phyloP scores from a whole-genome alignment of 116 monocot genomes.

The Thalassia testudinum region DNA sequence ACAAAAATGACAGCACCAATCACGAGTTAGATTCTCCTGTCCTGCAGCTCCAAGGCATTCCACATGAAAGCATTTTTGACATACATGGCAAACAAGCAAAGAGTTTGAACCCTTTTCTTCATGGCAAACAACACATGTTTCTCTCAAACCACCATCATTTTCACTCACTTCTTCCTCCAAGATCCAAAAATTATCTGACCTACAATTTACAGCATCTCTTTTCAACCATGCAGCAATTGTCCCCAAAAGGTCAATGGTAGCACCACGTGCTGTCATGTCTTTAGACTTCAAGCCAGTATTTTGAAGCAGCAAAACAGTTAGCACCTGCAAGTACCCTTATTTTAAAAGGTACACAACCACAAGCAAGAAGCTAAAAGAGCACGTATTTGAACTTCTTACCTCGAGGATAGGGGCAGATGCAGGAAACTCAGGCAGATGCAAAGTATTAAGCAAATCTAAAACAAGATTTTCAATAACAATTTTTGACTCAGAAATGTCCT shows the following conservation, averaged over 20 bases:
- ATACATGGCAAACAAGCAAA: conserved; percentile 38
- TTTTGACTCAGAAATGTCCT: conserved; percentile 78
- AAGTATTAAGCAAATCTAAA: conserved; percentile 70
- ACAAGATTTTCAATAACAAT: conserved; percentile 84
- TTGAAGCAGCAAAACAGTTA: conserved; percentile 86
- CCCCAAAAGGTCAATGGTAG: conserved; percentile 92
- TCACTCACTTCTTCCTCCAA: conserved; percentile 30
- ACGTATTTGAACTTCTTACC: conserved; percentile 23
- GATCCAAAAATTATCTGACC: conserved; percentile 67
- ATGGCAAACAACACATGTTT: conserved; percentile 58
- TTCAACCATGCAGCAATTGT: conserved; percentile 80
- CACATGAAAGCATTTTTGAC: conserved; percentile 76
- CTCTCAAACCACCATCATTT: conserved; percentile 13
- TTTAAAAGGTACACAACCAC: neutral
- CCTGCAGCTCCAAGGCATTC: conserved; percentile 69
- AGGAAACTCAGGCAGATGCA: conserved; percentile 96
- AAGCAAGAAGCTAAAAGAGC: conserved; percentile 1
- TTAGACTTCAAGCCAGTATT: conserved; percentile 95
- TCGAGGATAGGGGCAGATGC: conserved; percentile 87
- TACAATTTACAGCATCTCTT: conserved; percentile 55
- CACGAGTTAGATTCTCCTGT: conserved; percentile 34
- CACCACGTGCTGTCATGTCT: conserved; percentile 68
- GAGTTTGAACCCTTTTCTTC: conserved; percentile 37
- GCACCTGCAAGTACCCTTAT: conserved; percentile 41
- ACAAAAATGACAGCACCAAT: conserved; percentile 88